These are phyloP conservation scores for Ceratobasidium papillatum DNA, from an alignment of 1,284 basidiomycete species.

Conservation along the genomic window DNA sequence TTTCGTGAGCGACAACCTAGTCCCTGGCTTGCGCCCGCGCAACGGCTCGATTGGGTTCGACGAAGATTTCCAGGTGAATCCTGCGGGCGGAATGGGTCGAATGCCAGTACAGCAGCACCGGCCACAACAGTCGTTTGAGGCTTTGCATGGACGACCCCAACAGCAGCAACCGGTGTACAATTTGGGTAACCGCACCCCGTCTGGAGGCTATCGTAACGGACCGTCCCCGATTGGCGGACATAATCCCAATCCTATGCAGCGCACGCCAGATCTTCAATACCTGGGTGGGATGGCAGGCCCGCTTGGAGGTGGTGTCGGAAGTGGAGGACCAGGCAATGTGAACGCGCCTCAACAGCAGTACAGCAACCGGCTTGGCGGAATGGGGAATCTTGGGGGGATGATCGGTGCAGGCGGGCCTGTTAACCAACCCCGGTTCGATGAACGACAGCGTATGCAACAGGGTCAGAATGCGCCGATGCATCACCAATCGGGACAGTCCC, in stretches of 20 bases:
- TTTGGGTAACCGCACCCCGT: slow-evolving; percentile 64
- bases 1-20: slow-evolving; percentile 83
- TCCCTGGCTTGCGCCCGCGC: slow-evolving; percentile 76
- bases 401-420: slow-evolving; percentile 19
- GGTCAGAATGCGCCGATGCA: slow-evolving; percentile 31
- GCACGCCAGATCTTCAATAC: slow-evolving; percentile 47
- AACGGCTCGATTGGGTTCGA: slow-evolving; percentile 56
- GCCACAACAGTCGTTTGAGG: slow-evolving; percentile 64
- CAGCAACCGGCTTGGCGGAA: slow-evolving; percentile 26
- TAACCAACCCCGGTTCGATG: slow-evolving; percentile 38
- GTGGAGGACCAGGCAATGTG: slow-evolving; percentile 52
- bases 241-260: slow-evolving; percentile 61
- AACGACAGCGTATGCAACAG: slow-evolving; percentile 33
- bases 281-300: slow-evolving; percentile 17
- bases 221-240: slow-evolving; percentile 67
- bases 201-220: slow-evolving; percentile 71
- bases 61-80: slow-evolving; percentile 53
- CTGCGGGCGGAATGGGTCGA: slow-evolving; percentile 21
- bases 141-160: slow-evolving; percentile 57
- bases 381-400: slow-evolving; percentile 33
- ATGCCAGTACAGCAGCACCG: slow-evolving; percentile 56
- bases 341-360: slow-evolving; percentile 22
- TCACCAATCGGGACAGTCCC: slow-evolving; percentile 32
- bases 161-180: slow-evolving; percentile 57
- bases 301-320: slow-evolving; percentile 53